Evolutionary conservation across 2,329 filamentous ascomycete species (phyloP), one percentile per base, ranked within the genome.

Genomic region (Penicillium nordicum): DNA sequence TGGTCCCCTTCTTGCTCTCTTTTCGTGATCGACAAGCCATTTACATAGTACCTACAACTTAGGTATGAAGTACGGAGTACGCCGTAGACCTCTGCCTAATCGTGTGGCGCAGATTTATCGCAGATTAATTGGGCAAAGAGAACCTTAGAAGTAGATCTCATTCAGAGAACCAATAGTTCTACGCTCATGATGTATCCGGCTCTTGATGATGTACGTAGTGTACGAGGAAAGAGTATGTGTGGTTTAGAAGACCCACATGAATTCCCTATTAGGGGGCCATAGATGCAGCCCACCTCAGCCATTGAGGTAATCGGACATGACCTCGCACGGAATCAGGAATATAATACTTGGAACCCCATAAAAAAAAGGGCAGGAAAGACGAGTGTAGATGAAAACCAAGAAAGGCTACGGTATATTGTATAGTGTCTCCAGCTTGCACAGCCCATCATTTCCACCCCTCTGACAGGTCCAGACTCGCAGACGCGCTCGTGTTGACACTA

Each of bases 301-400:
- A 57, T 55, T 57, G 57, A 56, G 53, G 55, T 56, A 60, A 55
- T 64, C 50, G 40, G 41, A 45, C 50, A 43, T 55, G 21, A 53
- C 30, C 16, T 34, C 18, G 36, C n/a, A 36, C 14, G n/a, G n/a
- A 45, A 44, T 23, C 25, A 12, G 29, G 34, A 40, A 58, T 12
- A 32, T 27, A n/a, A 30, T 30, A 30, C 29, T 11, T 30, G 1
- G 11, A 30, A 30, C 11, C 11, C 8, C 3, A n/a, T n/a, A 5
- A 30, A 11, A 30, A 30, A 30, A 30, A 30, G 29, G 29, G 29
- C 29, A 12, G 5, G 11, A 30, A 30, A 30, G 27, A 36, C 5
- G 18, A 29, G n/a, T n/a, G 7, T n/a, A 25, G n/a, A 29, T 38
- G 4, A 23, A 34, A n/a, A 4, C 23, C 10, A 34, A 52, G n/a